Evolutionary conservation across 305 asterid species (phyloP).

Genomic region (Fraxinus velutina): DNA sequence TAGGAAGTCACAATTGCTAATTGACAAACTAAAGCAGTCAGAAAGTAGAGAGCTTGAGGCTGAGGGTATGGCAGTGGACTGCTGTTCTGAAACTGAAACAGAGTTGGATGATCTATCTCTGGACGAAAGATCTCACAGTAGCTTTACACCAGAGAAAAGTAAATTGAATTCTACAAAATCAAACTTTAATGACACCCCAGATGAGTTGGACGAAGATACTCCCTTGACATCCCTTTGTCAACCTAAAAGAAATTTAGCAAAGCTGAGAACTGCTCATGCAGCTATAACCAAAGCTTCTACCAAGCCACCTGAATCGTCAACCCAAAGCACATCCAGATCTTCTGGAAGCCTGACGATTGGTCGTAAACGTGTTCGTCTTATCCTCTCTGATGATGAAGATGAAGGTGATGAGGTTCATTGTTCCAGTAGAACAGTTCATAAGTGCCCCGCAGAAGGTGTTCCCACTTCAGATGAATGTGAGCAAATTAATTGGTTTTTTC

Average conservation of each 20-base stretch:
- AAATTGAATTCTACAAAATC: conserved; percentile 33
- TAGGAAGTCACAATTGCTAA: conserved; percentile 65
- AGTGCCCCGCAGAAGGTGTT: conserved; percentile 52
- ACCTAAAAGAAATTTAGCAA: conserved; percentile 35
- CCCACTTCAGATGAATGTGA: conserved; percentile 74
- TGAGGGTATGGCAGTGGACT: conserved; percentile 37
- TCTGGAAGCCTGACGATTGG: conserved; percentile 48
- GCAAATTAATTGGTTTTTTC: conserved; percentile 29
- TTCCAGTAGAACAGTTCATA: conserved; percentile 35
- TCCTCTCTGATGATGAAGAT: conserved; percentile 80
- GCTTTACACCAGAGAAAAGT: conserved; percentile 42
- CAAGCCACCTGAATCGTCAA: conserved; percentile 42
- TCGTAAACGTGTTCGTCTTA: conserved; percentile 68
- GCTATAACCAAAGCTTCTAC: conserved; percentile 33
- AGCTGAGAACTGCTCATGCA: conserved; percentile 34
- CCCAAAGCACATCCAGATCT: conserved; percentile 47
- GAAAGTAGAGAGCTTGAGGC: conserved; percentile 36
- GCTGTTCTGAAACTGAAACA: conserved; percentile 80
- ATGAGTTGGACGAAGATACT: conserved; percentile 43
- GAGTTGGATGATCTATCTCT: conserved; percentile 56
- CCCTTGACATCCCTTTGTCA: conserved; percentile 52
- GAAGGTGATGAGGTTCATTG: conserved; percentile 44
- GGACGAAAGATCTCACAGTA: conserved; percentile 45
- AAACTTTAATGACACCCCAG: conserved; percentile 37
- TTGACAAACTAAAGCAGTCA: conserved; percentile 62